phyloP scores from a whole-genome alignment of 2,329 filamentous ascomycete species.

The Pseudocercospora vitis region DNA sequence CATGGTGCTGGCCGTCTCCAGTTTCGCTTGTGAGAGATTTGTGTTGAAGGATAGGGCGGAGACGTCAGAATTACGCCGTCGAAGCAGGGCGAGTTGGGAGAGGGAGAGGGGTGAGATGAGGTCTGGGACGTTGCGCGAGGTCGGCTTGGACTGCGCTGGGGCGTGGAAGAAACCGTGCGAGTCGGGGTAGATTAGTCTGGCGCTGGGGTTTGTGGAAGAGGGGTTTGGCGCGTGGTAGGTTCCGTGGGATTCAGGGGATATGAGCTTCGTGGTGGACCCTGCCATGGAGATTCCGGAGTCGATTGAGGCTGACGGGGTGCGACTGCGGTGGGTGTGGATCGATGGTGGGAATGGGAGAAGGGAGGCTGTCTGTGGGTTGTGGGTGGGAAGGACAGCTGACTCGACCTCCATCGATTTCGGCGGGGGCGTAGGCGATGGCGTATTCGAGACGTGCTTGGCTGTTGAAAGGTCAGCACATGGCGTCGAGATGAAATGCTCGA shows the following conservation, averaged over 20 bases:
- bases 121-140: neutral
- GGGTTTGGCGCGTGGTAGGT: too few relatives aligned
- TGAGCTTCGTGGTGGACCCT: neutral
- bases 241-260: too few relatives aligned
- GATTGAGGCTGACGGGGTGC: neutral
- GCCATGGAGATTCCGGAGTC: neutral
- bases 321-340: neutral
- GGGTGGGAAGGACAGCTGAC: neutral
- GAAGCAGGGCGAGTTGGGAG: neutral
- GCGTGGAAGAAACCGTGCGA: neutral
- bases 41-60: neutral
- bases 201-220: too few relatives aligned
- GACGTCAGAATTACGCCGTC: neutral
- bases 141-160: neutral
- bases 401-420: too few relatives aligned
- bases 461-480: neutral
- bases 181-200: neutral
- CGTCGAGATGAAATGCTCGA: neutral
- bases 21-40: neutral
- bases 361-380: too few relatives aligned
- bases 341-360: neutral
- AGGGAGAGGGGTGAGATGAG: neutral
- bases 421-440: neutral
- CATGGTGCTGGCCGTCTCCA: conserved; percentile 7
- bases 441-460: neutral